Evolutionary conservation across 768 basidiomycete species (phyloP), one percentile per base, ranked within the genome.

Genomic region (Trametes sanguinea): DNA sequence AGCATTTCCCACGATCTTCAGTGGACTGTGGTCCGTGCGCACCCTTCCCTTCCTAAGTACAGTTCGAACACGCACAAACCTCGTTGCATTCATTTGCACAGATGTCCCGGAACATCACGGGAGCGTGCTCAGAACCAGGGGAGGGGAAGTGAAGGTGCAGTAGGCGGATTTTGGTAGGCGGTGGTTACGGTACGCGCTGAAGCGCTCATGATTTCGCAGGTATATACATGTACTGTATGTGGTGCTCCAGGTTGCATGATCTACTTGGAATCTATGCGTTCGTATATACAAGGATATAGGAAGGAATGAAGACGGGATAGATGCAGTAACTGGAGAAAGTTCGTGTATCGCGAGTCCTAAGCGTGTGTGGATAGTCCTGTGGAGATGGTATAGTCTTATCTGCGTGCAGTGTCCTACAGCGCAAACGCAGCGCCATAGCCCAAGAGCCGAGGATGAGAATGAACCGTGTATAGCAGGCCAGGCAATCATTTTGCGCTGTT

Each of bases 1-100:
- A 72, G 62, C 67, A 32, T n/a, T 63, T 68, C 67, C 54, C 67
- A 64, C 67, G 54, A 30, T 6, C 16, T 22, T 39, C 51, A 63
- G 44, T 39, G 46, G 51, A 37, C 37, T 48, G 46, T 64, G 64
- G 64, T 57, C 64, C 64, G 67, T 63, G 67, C 67, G 57, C 45
- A 37, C 17, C 43, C 44, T 29, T 59, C 47, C 46, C 40, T 50
- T 43, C 54, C 55, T 11, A 6, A 37, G 40, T 39, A 57, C 53
- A 22, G 1, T 22, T 22, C 22, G 22, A 29, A n/a, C 59, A 65
- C 22, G 59, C 63, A 48, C 56, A 55, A 46, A 42, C 57, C 52
- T 57, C 62, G n/a, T 64, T 60, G 54, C 11, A 47, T n/a, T n/a
- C 45, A 42, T 48, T 17, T 40, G 14, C n/a, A 39, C 29, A 47